Percentiles rank a stretch among this genome's conserved stretches.
phyloP scores from a whole-genome alignment of 2,329 filamentous ascomycete genomes.

The Beauveria medogensis region DNA sequence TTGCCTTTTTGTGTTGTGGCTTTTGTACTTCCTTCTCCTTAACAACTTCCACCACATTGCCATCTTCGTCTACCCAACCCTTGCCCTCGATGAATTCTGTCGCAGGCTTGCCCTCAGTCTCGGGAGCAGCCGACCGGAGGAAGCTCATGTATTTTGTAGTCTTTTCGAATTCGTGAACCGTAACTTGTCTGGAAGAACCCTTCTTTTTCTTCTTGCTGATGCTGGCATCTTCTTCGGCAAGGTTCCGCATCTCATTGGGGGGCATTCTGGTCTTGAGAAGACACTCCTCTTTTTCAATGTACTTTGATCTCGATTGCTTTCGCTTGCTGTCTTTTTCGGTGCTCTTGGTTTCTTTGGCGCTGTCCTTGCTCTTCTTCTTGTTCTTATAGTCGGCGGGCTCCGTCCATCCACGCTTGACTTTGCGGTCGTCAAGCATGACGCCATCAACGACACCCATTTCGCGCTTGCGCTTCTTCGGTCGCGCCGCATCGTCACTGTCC shows the following conservation, averaged over 20 bases:
- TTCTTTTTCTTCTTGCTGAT: constrained; percentile 55
- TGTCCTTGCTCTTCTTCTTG: constrained; percentile 37
- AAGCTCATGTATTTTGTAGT: constrained; percentile 78
- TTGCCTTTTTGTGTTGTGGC: constrained; percentile 18
- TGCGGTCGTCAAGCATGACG: constrained; percentile 64
- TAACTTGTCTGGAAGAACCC: constrained; percentile 42
- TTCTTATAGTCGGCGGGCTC: constrained; percentile 48
- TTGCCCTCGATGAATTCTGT: constrained; percentile 70
- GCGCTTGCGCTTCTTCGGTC: constrained; percentile 42
- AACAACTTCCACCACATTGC: constrained; percentile 61
- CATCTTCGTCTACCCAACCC: constrained; percentile 79
- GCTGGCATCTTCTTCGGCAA: constrained; percentile 32
- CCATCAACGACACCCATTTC: constrained; percentile 50
- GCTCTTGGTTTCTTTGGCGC: constrained; percentile 33
- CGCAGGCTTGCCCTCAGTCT: constrained; percentile 27
- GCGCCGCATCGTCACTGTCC: constrained; percentile 15
- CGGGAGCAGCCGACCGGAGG: constrained; percentile 45
- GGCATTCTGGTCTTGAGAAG: constrained; percentile 75
- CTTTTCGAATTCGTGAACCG: constrained; percentile 86
- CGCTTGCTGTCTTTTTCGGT: constrained; percentile 47
- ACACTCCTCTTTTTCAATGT: constrained; percentile 72
- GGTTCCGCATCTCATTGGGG: constrained; percentile 34
- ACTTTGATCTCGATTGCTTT: constrained; percentile 63
- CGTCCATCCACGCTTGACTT: constrained; percentile 86
- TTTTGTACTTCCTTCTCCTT: constrained; percentile 27